phyloP scores from a whole-genome alignment of 208 protist species.

The Histomonas meleagridis region DNA sequence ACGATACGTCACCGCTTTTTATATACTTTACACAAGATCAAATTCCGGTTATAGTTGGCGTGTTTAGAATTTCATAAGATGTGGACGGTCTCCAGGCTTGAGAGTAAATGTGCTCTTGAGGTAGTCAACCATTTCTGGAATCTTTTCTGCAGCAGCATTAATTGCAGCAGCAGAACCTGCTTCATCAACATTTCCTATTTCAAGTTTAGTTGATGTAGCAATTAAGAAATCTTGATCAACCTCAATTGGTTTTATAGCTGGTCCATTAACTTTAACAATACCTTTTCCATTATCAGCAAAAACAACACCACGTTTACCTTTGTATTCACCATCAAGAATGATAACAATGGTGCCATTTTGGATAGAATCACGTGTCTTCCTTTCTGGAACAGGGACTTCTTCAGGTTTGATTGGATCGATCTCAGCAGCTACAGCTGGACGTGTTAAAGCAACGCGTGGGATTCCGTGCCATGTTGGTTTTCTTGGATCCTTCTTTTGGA shows the following conservation, averaged over 20 bases:
- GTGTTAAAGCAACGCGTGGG: slow-evolving; percentile 1
- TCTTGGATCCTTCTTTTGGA: background rate
- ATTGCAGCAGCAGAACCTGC: background rate
- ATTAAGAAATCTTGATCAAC: background rate
- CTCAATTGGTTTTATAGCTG: background rate
- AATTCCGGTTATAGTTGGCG: too few species aligned
- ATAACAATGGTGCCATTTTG: background rate
- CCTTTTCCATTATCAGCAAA: background rate
- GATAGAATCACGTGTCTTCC: background rate
- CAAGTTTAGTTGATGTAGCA: background rate
- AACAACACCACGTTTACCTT: slow-evolving; percentile 3
- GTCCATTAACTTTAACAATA: background rate
- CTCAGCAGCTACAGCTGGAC: slow-evolving; percentile 11
- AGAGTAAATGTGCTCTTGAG: background rate
- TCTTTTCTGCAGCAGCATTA: background rate
- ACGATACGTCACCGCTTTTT: too few species aligned
- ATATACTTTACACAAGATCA: too few species aligned
- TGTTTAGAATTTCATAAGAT: slow-evolving; percentile 29
- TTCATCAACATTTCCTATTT: background rate
- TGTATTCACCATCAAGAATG: background rate
- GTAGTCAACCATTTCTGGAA: background rate
- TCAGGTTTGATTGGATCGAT: background rate
- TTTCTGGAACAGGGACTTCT: background rate
- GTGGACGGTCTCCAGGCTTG: background rate
- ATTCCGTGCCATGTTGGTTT: background rate